phyloP scores from a whole-genome alignment of 352 stramenopile species.

The Phytophthora quininea region DNA sequence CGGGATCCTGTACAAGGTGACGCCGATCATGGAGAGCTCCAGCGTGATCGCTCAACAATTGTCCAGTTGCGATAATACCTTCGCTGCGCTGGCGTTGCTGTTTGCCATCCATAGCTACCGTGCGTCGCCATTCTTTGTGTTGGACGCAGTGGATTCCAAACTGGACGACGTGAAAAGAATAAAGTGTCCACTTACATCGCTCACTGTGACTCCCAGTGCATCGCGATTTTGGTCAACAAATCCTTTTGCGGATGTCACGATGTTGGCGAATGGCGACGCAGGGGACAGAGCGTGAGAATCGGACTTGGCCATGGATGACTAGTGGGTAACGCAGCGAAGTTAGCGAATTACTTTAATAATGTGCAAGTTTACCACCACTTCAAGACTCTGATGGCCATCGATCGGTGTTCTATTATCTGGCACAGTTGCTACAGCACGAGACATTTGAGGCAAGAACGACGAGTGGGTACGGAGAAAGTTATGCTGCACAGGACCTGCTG shows the following conservation, averaged over 20 bases:
- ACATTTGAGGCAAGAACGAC: constrained; percentile 58
- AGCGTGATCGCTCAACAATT: constrained; percentile 98
- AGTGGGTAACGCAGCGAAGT: no score
- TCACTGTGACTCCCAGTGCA: constrained; percentile 96
- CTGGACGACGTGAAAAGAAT: constrained; percentile 99
- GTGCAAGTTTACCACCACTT: no score
- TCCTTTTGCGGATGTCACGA: constrained; percentile 98
- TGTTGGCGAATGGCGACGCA: no score
- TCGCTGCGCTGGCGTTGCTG: constrained; percentile 98
- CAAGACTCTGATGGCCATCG: constrained; percentile 60
- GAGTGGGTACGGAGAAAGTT: constrained; percentile 26
- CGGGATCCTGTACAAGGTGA: constrained; percentile 99
- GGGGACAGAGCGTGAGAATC: no score
- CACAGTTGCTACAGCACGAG: constrained; percentile 65
- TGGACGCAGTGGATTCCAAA: constrained; percentile 99
- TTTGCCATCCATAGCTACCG: constrained; percentile 99
- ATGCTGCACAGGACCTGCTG: constrained; percentile 27
- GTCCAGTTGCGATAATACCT: constrained; percentile 98
- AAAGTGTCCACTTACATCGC: constrained; percentile 98
- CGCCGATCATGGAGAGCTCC: constrained; percentile 99
- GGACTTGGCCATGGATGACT: no score
- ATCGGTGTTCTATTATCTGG: constrained; percentile 69
- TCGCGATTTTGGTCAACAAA: constrained; percentile 99
- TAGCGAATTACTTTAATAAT: no score
- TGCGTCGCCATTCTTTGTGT: constrained; percentile 98